Evolutionary conservation across 805 yeast species (phyloP).

Genomic region (Myxozyma geophila): DNA sequence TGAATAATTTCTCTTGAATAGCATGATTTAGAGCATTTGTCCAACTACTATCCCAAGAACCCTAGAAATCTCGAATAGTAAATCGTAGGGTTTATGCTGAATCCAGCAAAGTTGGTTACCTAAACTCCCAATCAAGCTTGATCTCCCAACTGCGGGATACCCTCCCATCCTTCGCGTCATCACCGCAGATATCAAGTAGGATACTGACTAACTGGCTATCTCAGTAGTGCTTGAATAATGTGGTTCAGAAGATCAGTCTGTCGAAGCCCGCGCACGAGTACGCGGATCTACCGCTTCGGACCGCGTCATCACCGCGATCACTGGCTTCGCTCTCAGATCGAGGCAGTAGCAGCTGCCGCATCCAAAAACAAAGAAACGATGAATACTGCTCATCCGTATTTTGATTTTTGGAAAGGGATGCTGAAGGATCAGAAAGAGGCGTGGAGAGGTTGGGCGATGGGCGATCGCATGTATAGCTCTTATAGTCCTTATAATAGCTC

Average conservation of each 20-base stretch:
- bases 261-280: background rate
- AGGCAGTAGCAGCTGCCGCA: background rate
- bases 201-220: background rate
- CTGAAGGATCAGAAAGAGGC: background rate
- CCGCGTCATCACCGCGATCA: too few relatives aligned
- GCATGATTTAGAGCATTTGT: too few relatives aligned
- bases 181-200: background rate
- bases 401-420: background rate
- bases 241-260: slow-evolving; percentile 1
- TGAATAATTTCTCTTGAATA: too few relatives aligned
- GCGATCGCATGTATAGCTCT: background rate
- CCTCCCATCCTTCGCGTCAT: background rate
- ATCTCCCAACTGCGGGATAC: background rate
- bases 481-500: background rate
- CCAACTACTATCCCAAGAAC: too few relatives aligned
- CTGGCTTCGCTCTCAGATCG: too few relatives aligned
- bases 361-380: background rate
- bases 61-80: too few relatives aligned
- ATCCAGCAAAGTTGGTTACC: background rate
- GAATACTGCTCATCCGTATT: background rate
- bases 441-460: background rate
- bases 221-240: background rate
- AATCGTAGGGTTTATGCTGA: background rate
- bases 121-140: slow-evolving; percentile 1
- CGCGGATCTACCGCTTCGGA: too few relatives aligned